These are phyloP conservation scores for Coniochaeta ligniaria DNA, from an alignment of 2,329 filamentous ascomycete species.

Conservation along the genomic window DNA sequence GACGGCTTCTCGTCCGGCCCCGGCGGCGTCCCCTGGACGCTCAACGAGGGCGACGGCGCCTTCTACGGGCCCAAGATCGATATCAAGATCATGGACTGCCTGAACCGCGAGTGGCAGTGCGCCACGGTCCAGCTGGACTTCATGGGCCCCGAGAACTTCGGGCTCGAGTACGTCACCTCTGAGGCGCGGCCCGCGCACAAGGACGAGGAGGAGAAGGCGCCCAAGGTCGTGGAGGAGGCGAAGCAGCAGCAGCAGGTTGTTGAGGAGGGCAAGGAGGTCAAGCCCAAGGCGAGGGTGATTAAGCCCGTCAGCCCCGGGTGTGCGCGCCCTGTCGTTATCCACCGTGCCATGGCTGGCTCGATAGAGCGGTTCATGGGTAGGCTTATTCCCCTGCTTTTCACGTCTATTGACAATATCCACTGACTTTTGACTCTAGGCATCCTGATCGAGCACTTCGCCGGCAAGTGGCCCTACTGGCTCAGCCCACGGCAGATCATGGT, in stretches of 20 bases:
- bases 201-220: not conserved
- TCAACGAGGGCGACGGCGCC: constrained; percentile 91
- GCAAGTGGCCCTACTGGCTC: constrained; percentile 87
- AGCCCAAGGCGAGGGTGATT: constrained; percentile 15
- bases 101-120: constrained; percentile 75
- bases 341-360: constrained; percentile 73
- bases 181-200: constrained; percentile 39
- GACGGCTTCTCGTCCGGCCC: constrained; percentile 60
- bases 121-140: constrained; percentile 95
- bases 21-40: constrained; percentile 65
- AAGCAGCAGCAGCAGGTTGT: not conserved
- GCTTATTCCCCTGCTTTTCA: not conserved
- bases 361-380: constrained; percentile 54
- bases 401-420: not conserved
- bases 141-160: constrained; percentile 78
- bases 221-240: constrained; percentile 23
- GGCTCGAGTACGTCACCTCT: constrained; percentile 76
- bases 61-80: constrained; percentile 99
- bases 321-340: constrained; percentile 78
- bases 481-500: constrained; percentile 76
- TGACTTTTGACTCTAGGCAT: constrained; percentile 31
- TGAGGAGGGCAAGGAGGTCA: constrained; percentile 22
- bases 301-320: constrained; percentile 58
- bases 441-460: constrained; percentile 75
- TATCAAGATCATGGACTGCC: constrained; percentile 84